Evolutionary conservation across 2,329 filamentous ascomycete genomes (phyloP).

Genomic region (Macroventuria anomochaeta): DNA sequence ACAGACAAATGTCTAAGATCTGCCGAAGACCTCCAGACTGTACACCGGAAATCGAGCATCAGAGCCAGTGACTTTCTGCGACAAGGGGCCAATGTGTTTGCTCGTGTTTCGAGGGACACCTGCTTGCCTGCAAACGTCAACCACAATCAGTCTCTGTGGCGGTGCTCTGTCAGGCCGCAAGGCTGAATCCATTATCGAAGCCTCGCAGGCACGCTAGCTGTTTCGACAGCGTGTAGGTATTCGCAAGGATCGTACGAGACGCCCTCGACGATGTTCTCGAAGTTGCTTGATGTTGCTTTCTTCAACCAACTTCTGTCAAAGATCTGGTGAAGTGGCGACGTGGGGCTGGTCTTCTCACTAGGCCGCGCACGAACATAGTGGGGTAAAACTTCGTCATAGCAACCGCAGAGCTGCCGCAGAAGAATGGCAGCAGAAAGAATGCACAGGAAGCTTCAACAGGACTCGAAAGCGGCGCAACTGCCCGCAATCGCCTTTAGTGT

Average conservation of each 20-base stretch:
- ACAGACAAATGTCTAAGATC: too few species aligned
- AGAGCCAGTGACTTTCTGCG: neutral
- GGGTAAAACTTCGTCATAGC: slow-evolving; percentile 20
- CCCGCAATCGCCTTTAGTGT: slow-evolving; percentile 12
- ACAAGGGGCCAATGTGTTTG: neutral
- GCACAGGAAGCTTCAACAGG: slow-evolving; percentile 14
- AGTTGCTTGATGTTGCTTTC: neutral
- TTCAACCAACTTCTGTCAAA: neutral
- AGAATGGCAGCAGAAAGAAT: slow-evolving; percentile 16
- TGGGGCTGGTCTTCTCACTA: slow-evolving; percentile 7
- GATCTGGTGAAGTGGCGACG: slow-evolving; percentile 12
- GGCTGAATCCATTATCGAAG: neutral
- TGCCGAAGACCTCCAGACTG: too few species aligned
- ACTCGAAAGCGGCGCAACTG: slow-evolving; percentile 9
- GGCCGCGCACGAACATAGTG: slow-evolving; percentile 9
- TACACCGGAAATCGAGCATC: too few species aligned
- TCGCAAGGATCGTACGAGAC: neutral
- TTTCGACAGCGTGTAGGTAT: neutral
- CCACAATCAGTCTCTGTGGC: neutral
- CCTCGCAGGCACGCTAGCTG: neutral
- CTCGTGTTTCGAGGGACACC: neutral
- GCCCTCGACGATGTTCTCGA: slow-evolving; percentile 6
- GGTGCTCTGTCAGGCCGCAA: slow-evolving; percentile 4
- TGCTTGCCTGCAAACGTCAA: slow-evolving; percentile 3
- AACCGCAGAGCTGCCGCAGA: slow-evolving; percentile 11